Percentiles rank a stretch among this genome's conserved stretches.
These are phyloP conservation scores for Theobroma grandiflorum DNA, from an alignment of 441 rosid genomes.

Conservation along the genomic window DNA sequence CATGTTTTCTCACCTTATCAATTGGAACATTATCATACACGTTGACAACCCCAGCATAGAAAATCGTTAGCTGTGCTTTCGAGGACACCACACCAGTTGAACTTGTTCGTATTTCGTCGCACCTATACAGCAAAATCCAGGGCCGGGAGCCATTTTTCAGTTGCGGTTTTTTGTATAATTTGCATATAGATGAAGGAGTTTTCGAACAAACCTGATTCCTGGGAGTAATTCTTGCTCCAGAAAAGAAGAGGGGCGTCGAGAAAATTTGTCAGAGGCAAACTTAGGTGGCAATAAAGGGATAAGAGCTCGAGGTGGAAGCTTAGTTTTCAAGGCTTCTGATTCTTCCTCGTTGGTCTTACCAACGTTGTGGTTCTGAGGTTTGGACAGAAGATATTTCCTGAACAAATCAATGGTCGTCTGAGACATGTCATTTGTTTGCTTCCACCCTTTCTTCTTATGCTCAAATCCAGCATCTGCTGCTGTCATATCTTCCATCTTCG, in stretches of 20 bases:
- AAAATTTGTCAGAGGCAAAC: background rate
- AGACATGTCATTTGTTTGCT: conserved; percentile 19
- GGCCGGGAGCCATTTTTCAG: too few relatives aligned
- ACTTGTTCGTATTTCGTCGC: conserved; percentile 11
- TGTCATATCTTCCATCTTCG: too few relatives aligned
- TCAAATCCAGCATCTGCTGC: background rate
- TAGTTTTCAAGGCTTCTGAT: conserved; percentile 13
- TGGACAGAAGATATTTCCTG: conserved; percentile 29
- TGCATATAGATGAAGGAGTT: background rate
- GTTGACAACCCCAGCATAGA: conserved; percentile 46
- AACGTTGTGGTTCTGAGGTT: conserved; percentile 17
- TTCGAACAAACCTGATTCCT: conserved; percentile 28
- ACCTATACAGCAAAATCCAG: conserved; percentile 18
- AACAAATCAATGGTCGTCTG: conserved; percentile 32
- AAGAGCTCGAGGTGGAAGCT: conserved; percentile 20
- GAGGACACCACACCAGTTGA: conserved; percentile 24
- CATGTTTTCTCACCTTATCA: conserved; percentile 43
- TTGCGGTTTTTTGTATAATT: background rate
- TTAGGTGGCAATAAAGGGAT: conserved; percentile 17
- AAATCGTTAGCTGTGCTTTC: conserved; percentile 47
- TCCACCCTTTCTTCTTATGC: background rate
- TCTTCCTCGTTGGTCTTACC: conserved; percentile 29
- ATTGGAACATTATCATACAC: conserved; percentile 48
- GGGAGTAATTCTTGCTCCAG: conserved; percentile 40
- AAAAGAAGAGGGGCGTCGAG: conserved; percentile 30